phyloP scores from a whole-genome alignment of 163 green algal species.

The Prototheca wickerhamii region DNA sequence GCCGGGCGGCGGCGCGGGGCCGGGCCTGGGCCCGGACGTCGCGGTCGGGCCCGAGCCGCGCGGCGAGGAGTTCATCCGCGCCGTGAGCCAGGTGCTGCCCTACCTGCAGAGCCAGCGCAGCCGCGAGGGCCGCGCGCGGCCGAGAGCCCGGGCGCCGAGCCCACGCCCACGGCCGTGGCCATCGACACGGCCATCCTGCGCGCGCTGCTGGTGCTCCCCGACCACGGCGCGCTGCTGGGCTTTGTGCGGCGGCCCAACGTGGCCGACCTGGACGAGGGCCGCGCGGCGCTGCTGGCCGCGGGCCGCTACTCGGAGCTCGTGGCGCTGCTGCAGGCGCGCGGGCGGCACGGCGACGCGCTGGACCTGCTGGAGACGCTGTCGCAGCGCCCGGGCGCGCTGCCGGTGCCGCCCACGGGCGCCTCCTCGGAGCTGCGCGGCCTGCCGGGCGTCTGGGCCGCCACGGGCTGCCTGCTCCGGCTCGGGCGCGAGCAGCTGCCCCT shows the following conservation, averaged over 20 bases:
- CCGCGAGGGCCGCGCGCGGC: slow-evolving; percentile 25
- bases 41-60: slow-evolving; percentile 17
- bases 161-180: slow-evolving; percentile 16
- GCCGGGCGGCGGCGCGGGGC: not conserved
- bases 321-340: slow-evolving; percentile 57
- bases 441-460: slow-evolving; percentile 76
- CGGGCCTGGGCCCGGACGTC: not conserved
- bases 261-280: slow-evolving; percentile 51
- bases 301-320: slow-evolving; percentile 78
- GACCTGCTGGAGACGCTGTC: slow-evolving; percentile 57
- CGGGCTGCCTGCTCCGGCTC: slow-evolving; percentile 54
- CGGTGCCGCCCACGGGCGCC: slow-evolving; percentile 28
- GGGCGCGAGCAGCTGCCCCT: slow-evolving; percentile 24
- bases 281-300: slow-evolving; percentile 22
- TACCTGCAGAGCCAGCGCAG: slow-evolving; percentile 69
- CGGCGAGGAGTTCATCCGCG: slow-evolving; percentile 19
- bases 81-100: slow-evolving; percentile 49
- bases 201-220: slow-evolving; percentile 54
- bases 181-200: slow-evolving; percentile 59
- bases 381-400: slow-evolving; percentile 27
- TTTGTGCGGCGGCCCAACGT: slow-evolving; percentile 66
- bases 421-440: slow-evolving; percentile 60
- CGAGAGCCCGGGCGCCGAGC: not conserved
- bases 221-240: slow-evolving; percentile 60
- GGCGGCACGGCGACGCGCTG: slow-evolving; percentile 40